Base-by-base conservation (phyloP, 257 asterid species). In the Gentiana straminea region DNA sequence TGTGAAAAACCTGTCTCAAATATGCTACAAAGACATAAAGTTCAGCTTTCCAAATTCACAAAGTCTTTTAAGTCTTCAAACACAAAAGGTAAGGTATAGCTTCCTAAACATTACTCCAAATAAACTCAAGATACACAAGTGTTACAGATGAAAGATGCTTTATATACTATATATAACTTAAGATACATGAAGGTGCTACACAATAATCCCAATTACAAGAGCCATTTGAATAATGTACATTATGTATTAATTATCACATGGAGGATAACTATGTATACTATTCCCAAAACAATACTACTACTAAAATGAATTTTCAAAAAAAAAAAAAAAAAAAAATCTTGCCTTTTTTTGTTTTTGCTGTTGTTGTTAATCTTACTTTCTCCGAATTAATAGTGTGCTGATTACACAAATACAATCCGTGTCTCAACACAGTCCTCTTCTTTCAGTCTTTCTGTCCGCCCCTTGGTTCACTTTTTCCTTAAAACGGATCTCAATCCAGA, bases 351-450 rank as follows among this genome's bases (percentile, higher is more conserved):
- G 10, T 52, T 32, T 32, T 51, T 33, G 7, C 3, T 52, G 7
- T 52, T 41, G 49, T 67, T 56, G 13, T 33, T 61, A 56, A 70
- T 70, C 71, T 77, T 68, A 68, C 35, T 68, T 67, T 66, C 86
- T 80, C 89, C 82, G 81, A 90, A 79, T 77, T 84, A 24, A 24
- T 24, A 24, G 24, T 24, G 24, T 77, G 56, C 94, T 84, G 80
- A 82, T 79, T 70, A 76, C 78, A 79, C 70, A 79, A 71, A 81
- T 70, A 62, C 65, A 73, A 76, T 68, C 62, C 76, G 74, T 68
- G 67, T 70, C 83, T 68, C 76, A 73, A 62, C 58, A 64, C 59
- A 61, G 68, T 56, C 54, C 24, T 59, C 59, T 65, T 60, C 63
- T 64, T 64, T 60, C 72, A 24, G 55, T 59, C 65, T 66, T 44